A percentile compares a stretch with the other conserved stretches of the same genome.
These are phyloP conservation scores for Hyphopichia pseudoburtonii DNA, from an alignment of 1,139 yeast genomes.

Conservation along the genomic window DNA sequence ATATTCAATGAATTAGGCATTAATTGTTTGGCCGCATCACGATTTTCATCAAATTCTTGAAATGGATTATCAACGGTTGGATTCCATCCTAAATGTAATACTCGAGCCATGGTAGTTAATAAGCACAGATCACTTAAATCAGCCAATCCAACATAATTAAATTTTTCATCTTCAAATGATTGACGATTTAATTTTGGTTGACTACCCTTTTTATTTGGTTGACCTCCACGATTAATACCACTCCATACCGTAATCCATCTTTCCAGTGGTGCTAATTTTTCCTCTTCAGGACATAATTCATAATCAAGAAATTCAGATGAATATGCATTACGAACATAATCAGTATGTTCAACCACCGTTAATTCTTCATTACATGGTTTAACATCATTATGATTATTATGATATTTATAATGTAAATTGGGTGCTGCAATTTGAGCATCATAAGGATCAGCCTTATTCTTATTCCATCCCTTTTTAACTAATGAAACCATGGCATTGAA, in stretches of 20 bases:
- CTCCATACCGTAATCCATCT: conserved; percentile 46
- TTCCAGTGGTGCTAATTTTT: conserved; percentile 28
- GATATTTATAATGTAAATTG: conserved; percentile 22
- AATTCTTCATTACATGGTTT: too few relatives aligned
- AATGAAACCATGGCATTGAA: conserved; percentile 34
- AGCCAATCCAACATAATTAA: conserved; percentile 40
- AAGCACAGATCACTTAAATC: conserved; percentile 42
- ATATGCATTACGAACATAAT: conserved; percentile 39
- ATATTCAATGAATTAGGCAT: conserved; percentile 37
- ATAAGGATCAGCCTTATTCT: conserved; percentile 5
- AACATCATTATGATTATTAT: conserved; percentile 28
- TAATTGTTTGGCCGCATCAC: conserved; percentile 31
- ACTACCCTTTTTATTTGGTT: conserved; percentile 11
- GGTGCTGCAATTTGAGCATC: conserved; percentile 21
- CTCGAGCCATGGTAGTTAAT: conserved; percentile 44
- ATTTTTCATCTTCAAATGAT: conserved; percentile 29
- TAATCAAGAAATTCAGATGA: conserved; percentile 37
- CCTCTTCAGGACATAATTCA: conserved; percentile 37
- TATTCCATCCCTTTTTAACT: conserved; percentile 15
- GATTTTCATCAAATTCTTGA: conserved; percentile 31
- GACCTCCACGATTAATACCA: conserved; percentile 27
- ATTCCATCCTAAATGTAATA: conserved; percentile 46
- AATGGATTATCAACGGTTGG: conserved; percentile 35
- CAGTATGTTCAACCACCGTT: conserved; percentile 37
- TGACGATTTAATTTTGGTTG: conserved; percentile 12